Conservation (phyloP, 164 flowering plant species). For the Nelumbo lutea region DNA sequence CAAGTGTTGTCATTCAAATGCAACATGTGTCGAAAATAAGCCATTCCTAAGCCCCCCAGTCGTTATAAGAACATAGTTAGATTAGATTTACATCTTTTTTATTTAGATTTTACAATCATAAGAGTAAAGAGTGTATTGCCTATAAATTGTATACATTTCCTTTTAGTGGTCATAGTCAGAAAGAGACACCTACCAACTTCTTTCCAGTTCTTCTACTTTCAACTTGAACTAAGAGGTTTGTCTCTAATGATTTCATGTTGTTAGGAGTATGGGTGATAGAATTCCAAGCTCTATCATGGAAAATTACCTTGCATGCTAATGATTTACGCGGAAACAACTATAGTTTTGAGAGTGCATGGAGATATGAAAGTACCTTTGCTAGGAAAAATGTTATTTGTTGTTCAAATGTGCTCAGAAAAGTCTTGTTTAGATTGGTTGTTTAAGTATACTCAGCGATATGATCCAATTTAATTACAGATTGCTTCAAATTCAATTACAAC, state of each 20-base stretch:
- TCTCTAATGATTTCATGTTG: constrained; percentile 49
- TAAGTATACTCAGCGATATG: no score
- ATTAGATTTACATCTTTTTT: no score
- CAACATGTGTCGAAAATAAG: no score
- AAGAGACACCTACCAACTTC: constrained; percentile 42
- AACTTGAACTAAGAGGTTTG: constrained; percentile 26
- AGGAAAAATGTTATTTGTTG: constrained; percentile 16
- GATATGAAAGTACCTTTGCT: constrained; percentile 37
- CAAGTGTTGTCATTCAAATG: no score
- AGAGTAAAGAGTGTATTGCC: no score
- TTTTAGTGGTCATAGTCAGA: constrained; percentile 27
- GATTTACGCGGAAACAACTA: constrained; percentile 35
- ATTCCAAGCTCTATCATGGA: constrained; percentile 79
- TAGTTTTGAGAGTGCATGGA: constrained; percentile 26
- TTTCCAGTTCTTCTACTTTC: constrained; percentile 51
- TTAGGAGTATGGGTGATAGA: constrained; percentile 61
- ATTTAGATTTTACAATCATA: no score
- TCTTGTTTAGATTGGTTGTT: no score
- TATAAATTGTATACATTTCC: constrained; percentile 70
- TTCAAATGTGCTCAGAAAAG: no score
- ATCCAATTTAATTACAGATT: no score
- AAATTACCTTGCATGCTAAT: constrained; percentile 46
- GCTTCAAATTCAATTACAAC: no score
- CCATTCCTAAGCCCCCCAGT: no score
- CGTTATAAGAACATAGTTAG: no score